Conservation (phyloP, 345 rosid genomes). For the Luvunga scandens region DNA sequence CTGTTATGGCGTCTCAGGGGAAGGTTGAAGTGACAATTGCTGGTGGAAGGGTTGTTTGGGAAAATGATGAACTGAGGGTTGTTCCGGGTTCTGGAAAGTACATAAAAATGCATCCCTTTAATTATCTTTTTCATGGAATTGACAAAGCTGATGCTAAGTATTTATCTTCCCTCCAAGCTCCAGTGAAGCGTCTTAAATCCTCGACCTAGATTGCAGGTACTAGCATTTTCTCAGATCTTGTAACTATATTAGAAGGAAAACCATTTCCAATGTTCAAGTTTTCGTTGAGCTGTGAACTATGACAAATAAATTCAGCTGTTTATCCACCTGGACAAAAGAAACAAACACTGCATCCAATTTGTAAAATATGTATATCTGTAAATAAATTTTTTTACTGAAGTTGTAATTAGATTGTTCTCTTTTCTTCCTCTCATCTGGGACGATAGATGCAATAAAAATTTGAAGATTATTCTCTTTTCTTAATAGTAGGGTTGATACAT, state of each 20-base stretch:
- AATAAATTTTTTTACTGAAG: not conserved
- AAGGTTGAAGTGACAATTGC: conserved; percentile 93
- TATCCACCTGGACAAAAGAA: not conserved
- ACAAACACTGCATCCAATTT: not conserved
- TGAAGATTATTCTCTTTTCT: not conserved
- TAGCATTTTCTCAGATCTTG: not conserved
- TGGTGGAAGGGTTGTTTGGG: conserved; percentile 85
- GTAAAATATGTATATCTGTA: not conserved
- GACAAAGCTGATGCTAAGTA: conserved; percentile 77
- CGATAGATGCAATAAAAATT: not conserved
- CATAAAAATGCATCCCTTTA: conserved; percentile 66
- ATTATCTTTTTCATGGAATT: conserved; percentile 73
- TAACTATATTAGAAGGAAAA: not conserved
- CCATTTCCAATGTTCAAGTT: not conserved
- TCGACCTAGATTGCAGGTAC: conserved; percentile 25
- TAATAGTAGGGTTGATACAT: not conserved
- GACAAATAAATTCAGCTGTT: conserved; percentile 1
- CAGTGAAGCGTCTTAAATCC: conserved; percentile 59
- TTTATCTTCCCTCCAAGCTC: conserved; percentile 73
- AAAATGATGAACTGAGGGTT: conserved; percentile 69
- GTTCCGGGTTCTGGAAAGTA: conserved; percentile 74
- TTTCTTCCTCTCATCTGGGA: not conserved
- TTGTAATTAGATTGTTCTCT: not conserved
- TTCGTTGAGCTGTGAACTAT: not conserved
- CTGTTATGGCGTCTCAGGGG: conserved; percentile 47